Conservation (phyloP, 2,329 filamentous ascomycete genomes). For the Talaromyces sp. region DNA sequence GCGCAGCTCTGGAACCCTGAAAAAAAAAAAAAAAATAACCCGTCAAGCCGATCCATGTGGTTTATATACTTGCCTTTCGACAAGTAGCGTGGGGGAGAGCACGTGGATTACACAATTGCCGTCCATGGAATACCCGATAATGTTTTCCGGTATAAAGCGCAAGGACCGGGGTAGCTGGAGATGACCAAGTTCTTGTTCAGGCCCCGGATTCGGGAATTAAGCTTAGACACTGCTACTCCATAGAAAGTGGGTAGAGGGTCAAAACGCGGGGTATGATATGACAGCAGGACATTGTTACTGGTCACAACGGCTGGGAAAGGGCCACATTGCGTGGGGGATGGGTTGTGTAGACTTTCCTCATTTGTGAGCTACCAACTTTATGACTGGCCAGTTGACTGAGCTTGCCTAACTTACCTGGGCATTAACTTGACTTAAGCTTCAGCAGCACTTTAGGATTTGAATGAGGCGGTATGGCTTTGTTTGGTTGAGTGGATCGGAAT, state of each 20-base stretch:
- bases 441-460: not conserved
- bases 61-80: constrained; percentile 1
- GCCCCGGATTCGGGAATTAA: not conserved
- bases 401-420: not conserved
- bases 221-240: not conserved
- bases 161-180: not conserved
- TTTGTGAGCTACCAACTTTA: not conserved
- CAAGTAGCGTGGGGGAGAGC: not conserved
- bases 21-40: not conserved
- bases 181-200: not conserved
- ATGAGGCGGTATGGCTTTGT: not conserved
- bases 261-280: constrained; percentile 9
- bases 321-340: constrained; percentile 3
- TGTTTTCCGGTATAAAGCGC: not conserved
- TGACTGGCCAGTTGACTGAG: not conserved
- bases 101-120: not conserved
- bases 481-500: not conserved
- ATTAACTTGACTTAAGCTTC: not conserved
- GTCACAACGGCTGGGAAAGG: not conserved
- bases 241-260: not conserved
- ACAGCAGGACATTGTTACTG: not conserved
- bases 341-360: not conserved
- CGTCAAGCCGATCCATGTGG: not conserved
- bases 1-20: not conserved
- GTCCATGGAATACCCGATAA: not conserved